Evolutionary conservation across 257 asterid genomes (phyloP), one percentile per base, ranked within the genome.

Genomic region (Ehretia macrophylla): DNA sequence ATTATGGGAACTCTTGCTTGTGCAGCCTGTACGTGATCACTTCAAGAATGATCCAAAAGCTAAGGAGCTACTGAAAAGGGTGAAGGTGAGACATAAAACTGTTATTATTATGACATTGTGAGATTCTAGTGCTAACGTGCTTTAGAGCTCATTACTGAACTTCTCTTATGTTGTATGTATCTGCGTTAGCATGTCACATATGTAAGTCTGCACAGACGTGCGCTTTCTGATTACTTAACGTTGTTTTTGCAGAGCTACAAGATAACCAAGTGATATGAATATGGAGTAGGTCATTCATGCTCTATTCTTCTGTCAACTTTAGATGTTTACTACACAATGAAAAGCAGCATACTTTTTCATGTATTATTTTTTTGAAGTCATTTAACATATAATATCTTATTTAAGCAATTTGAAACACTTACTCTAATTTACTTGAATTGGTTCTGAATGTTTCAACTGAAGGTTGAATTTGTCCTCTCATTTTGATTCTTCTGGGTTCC

Each of bases 11-110:
- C n/a, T 27, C 38, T 52, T 14, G 38, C 17, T 21, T 21, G 17
- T 80, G 77, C 85, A 87, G 91, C 94, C 91, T 21, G 94, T 87
- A 11, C 88, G 95, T 52, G 89, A 89, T 64, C 97, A 86, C 72
- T 89, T 89, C 76, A 80, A 64, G 62, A 79, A 63, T 37, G 85
- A 89, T 56, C 72, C 70, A 3, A 75, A 68, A 55, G 95, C 97
- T 44, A 89, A 75, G 81, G 94, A 84, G 9, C 83, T 89, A 19
- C 8, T 89, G 57, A 82, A 77, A 71, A 80, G 81, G 65, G 94
- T 89, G 46, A 89, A 86, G 95, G 95, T 89, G 79, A 51, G 16
- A 38, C 32, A 10, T 42, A 10, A 4, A 1, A 42, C 11, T n/a
- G 42, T 42, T 42, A 42, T 42, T 27, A 27, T 1, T 1, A 6